A percentile compares a stretch with the other conserved stretches of the same genome.
phyloP scores from a whole-genome alignment of 2,329 filamentous ascomycete species.

The Akanthomyces lecanii region DNA sequence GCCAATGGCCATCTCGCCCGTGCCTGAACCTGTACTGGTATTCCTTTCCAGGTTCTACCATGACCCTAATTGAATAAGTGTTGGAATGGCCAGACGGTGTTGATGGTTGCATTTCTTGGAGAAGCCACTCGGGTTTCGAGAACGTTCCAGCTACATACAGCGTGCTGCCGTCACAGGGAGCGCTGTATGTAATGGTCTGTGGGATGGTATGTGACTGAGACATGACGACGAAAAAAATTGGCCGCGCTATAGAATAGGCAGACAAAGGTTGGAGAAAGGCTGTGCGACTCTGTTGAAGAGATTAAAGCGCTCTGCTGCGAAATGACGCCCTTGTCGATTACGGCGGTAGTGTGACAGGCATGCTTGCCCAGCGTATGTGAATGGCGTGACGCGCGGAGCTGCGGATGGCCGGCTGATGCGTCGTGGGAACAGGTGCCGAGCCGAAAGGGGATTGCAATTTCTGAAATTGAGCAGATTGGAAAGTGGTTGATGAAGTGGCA shows the following conservation, averaged over 20 bases:
- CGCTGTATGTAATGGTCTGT: conserved; percentile 3
- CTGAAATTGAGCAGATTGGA: neutral
- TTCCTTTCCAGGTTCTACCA: conserved; percentile 51
- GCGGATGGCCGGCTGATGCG: neutral
- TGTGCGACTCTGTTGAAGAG: conserved; percentile 10
- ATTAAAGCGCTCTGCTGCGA: neutral
- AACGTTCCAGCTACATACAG: conserved; percentile 69
- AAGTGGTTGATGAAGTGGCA: neutral
- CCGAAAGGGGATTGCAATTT: neutral
- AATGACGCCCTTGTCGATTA: neutral
- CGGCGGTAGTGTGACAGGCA: conserved; percentile 4
- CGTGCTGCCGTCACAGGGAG: conserved; percentile 51
- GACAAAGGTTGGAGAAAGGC: neutral
- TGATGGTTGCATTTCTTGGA: conserved; percentile 59
- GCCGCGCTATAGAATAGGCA: neutral
- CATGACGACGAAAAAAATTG: neutral
- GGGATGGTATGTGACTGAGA: neutral
- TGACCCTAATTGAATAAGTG: conserved; percentile 54
- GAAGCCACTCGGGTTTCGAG: conserved; percentile 62
- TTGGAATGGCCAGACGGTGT: conserved; percentile 45
- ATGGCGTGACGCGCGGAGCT: neutral
- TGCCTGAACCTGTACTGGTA: conserved; percentile 74
- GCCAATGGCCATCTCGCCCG: conserved; percentile 65
- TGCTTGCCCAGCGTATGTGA: neutral
- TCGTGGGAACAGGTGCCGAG: neutral